Percentiles rank a stretch among this genome's conserved stretches.
Conservation (phyloP, 2,329 filamentous ascomycete species). For the Fusarium xyrophilum region DNA sequence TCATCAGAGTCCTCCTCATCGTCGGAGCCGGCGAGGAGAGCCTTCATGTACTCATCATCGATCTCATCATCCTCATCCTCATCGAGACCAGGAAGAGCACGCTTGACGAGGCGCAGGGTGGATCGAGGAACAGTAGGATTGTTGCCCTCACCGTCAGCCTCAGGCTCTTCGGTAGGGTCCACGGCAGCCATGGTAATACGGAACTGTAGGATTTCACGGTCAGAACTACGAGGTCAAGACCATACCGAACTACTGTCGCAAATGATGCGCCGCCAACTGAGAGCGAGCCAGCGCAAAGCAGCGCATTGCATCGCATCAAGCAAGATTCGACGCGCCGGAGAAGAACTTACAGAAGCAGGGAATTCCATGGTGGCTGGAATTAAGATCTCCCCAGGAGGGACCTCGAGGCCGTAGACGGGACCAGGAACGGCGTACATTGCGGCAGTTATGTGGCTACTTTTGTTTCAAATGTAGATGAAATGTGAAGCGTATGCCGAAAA, state of each 20-base stretch:
- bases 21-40: conserved; percentile 58
- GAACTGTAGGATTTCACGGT: conserved; percentile 66
- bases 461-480: conserved; percentile 1
- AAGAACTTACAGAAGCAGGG: conserved; percentile 77
- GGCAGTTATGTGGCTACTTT: conserved; percentile 11
- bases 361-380: conserved; percentile 81
- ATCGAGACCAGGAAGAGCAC: conserved; percentile 65
- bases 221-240: conserved; percentile 6
- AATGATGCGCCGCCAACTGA: conserved; percentile 3
- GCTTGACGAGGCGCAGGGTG: conserved; percentile 89
- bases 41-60: conserved; percentile 69
- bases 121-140: conserved; percentile 72
- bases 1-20: conserved; percentile 62
- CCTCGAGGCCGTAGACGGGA: conserved; percentile 89
- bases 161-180: conserved; percentile 80
- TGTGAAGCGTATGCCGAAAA: neutral
- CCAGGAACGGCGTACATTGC: conserved; percentile 69
- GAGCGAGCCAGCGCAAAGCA: neutral
- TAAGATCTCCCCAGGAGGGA: conserved; percentile 83
- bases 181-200: conserved; percentile 98
- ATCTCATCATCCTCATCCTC: conserved; percentile 68
- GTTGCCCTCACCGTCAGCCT: conserved; percentile 69
- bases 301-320: neutral
- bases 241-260: conserved; percentile 13
- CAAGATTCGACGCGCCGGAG: neutral